Evolutionary conservation across 2,329 filamentous ascomycete genomes (phyloP).

Genomic region (Paracoccidioides brasiliensis): DNA sequence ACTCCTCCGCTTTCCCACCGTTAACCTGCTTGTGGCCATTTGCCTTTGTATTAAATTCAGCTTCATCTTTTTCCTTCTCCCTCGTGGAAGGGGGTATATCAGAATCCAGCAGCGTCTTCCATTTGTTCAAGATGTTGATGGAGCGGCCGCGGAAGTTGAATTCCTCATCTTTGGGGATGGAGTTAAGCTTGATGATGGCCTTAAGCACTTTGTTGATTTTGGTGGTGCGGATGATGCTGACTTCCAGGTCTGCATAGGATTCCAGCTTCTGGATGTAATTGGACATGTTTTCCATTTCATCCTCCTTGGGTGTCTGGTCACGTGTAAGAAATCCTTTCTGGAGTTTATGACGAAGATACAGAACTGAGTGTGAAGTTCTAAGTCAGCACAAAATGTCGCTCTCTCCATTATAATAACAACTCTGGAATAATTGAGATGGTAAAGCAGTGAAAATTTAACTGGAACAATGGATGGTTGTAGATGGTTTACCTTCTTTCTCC

Average conservation of each 20-base stretch:
- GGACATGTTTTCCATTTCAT: slow-evolving; percentile 40
- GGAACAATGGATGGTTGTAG: not conserved
- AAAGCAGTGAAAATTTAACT: not conserved
- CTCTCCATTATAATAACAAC: not conserved
- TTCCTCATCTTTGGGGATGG: slow-evolving; percentile 78
- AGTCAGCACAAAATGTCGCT: not conserved
- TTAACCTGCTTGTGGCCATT: slow-evolving; percentile 27
- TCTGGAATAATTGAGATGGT: not conserved
- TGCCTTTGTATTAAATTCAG: slow-evolving; percentile 34
- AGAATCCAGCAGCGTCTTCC: slow-evolving; percentile 67
- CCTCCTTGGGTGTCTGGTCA: slow-evolving; percentile 72
- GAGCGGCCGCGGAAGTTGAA: slow-evolving; percentile 81
- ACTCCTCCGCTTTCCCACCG: slow-evolving; percentile 22
- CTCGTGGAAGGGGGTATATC: slow-evolving; percentile 33
- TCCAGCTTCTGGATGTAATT: slow-evolving; percentile 57
- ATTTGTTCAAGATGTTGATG: slow-evolving; percentile 65
- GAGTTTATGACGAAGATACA: slow-evolving; percentile 86
- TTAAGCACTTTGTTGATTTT: slow-evolving; percentile 99
- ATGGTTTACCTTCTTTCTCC: slow-evolving; percentile 40
- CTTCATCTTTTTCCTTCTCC: slow-evolving; percentile 22
- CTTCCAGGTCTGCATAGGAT: slow-evolving; percentile 66
- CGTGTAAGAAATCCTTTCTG: slow-evolving; percentile 85
- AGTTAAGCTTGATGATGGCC: slow-evolving; percentile 75
- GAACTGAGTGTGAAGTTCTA: slow-evolving; percentile 40
- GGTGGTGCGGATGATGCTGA: slow-evolving; percentile 72